phyloP scores from a whole-genome alignment of 257 asterid genomes.

The Verbascum thapsus region DNA sequence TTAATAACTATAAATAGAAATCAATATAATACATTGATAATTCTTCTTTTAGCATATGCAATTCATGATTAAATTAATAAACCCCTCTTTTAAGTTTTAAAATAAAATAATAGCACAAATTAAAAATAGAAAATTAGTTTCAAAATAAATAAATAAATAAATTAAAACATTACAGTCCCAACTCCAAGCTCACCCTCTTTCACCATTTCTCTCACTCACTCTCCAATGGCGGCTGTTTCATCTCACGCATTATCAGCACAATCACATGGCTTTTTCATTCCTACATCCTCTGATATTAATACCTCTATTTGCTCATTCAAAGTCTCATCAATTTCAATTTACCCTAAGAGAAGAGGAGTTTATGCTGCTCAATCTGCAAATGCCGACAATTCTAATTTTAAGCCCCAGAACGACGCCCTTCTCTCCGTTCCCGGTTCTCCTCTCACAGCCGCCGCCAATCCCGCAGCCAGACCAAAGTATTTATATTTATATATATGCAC shows the following conservation, averaged over 20 bases:
- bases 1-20: no score
- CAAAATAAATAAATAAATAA: no score
- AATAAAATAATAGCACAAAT: no score
- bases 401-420: slow-evolving; percentile 37
- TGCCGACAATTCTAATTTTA: slow-evolving; percentile 40
- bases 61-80: no score
- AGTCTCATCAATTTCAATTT: slow-evolving; percentile 22
- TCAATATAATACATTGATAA: no score
- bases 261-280: slow-evolving; percentile 21
- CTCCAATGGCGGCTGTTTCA: slow-evolving; percentile 53
- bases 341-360: slow-evolving; percentile 24
- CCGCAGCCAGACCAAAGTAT: slow-evolving; percentile 41
- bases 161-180: no score
- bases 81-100: no score
- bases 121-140: no score
- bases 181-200: no score
- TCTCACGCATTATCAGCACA: slow-evolving; percentile 19
- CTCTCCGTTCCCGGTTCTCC: slow-evolving; percentile 44
- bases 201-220: slow-evolving; percentile 6
- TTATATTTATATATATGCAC: no score
- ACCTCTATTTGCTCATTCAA: slow-evolving; percentile 20
- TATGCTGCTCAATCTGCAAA: slow-evolving; percentile 46
- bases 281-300: slow-evolving; percentile 19
- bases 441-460: slow-evolving; percentile 27
- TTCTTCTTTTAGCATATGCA: no score